Percentiles rank a stretch among this genome's conserved stretches.
phyloP scores from a whole-genome alignment of 495 filamentous ascomycete genomes.

The Chaetomium fimeti region DNA sequence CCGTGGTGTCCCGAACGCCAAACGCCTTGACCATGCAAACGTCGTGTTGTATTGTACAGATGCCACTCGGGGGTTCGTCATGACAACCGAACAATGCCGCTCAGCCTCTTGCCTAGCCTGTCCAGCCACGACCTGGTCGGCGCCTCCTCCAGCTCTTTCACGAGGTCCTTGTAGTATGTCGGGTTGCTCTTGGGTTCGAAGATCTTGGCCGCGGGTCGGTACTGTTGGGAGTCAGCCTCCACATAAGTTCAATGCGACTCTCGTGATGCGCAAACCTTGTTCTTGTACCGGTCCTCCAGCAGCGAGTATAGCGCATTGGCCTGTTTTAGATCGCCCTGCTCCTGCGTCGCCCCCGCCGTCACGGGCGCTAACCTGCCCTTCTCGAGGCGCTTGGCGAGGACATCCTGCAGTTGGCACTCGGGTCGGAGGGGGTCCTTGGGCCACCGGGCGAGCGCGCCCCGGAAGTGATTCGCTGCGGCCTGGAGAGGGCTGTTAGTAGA shows the following conservation, averaged over 20 bases:
- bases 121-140: conserved; percentile 60
- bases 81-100: conserved; percentile 63
- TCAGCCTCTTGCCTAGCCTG: conserved; percentile 56
- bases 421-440: conserved; percentile 76
- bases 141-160: conserved; percentile 70
- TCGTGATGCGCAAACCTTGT: conserved; percentile 45
- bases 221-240: conserved; percentile 43
- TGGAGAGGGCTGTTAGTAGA: conserved; percentile 11
- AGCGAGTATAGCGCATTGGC: conserved; percentile 73
- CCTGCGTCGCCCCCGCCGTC: conserved; percentile 26
- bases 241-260: too few relatives aligned
- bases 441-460: conserved; percentile 72
- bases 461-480: conserved; percentile 39
- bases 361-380: conserved; percentile 50
- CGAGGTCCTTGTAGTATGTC: conserved; percentile 69
- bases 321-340: conserved; percentile 49
- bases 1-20: conserved; percentile 11
- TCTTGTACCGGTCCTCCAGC: conserved; percentile 69
- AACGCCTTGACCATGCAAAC: conserved; percentile 30
- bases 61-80: conserved; percentile 4
- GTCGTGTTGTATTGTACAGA: conserved; percentile 17
- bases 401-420: conserved; percentile 68
- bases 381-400: conserved; percentile 62
- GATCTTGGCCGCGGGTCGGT: conserved; percentile 60
- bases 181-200: conserved; percentile 72